phyloP scores from a whole-genome alignment of 129 eudicot genomes.

The Escallonia rubra region DNA sequence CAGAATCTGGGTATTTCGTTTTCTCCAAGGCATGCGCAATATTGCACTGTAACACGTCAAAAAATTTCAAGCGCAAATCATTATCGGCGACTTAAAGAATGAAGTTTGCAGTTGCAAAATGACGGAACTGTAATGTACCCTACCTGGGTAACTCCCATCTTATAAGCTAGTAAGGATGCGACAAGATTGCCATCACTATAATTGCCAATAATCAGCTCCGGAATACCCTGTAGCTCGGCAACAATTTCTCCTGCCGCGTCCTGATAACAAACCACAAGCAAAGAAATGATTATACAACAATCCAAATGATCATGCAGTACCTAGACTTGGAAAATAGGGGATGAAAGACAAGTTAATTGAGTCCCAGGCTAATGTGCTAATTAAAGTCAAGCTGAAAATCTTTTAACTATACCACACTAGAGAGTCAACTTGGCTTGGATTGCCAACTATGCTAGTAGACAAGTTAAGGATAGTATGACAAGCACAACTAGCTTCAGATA shows the following conservation, averaged over 20 bases:
- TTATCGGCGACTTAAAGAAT: background rate
- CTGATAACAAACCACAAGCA: conserved; percentile 30
- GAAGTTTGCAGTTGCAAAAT: conserved; percentile 12
- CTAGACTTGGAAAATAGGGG: too few species aligned
- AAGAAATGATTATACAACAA: too few species aligned
- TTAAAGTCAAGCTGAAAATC: too few species aligned
- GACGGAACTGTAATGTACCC: background rate
- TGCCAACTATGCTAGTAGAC: too few species aligned
- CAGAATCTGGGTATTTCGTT: conserved; percentile 97
- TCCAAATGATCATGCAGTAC: too few species aligned
- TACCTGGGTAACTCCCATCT: conserved; percentile 96
- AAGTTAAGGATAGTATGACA: too few species aligned
- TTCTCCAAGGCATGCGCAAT: conserved; percentile 99
- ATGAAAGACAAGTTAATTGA: too few species aligned
- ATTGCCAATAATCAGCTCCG: conserved; percentile 92
- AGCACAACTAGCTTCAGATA: too few species aligned
- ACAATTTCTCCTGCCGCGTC: conserved; percentile 82
- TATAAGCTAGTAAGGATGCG: conserved; percentile 79
- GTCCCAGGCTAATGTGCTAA: too few species aligned
- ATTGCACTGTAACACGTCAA: conserved; percentile 51
- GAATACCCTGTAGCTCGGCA: conserved; percentile 74
- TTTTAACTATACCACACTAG: too few species aligned
- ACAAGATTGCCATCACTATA: conserved; percentile 97
- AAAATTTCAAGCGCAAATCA: background rate
- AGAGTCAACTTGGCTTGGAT: too few species aligned